phyloP scores from a whole-genome alignment of 2,329 filamentous ascomycete genomes.

The Apiospora aurea region DNA sequence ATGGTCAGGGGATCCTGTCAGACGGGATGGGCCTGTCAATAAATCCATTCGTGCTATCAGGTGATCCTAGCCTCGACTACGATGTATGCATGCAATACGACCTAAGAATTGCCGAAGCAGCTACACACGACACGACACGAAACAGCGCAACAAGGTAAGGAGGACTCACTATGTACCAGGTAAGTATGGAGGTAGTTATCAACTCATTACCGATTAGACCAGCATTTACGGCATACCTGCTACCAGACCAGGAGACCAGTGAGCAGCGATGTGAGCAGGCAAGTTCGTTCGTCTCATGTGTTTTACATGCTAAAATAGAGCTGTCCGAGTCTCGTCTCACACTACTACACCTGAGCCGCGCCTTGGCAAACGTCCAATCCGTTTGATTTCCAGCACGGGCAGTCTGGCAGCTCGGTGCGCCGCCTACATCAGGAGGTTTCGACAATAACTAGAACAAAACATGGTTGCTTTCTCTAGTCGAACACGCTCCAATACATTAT shows the following conservation, averaged over 20 bases:
- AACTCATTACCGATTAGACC: too few relatives aligned
- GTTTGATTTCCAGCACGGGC: neutral
- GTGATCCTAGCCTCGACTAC: conserved; percentile 4
- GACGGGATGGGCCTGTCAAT: conserved; percentile 22
- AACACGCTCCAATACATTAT: neutral
- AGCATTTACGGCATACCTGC: neutral
- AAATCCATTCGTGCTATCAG: conserved; percentile 8
- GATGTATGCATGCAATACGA: conserved; percentile 4
- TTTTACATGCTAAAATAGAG: conserved; percentile 11
- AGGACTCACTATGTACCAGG: neutral
- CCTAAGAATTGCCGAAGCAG: conserved; percentile 7
- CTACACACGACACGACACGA: neutral
- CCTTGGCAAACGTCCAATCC: conserved; percentile 3
- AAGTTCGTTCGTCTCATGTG: conserved; percentile 13
- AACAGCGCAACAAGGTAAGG: neutral
- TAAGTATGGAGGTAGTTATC: too few relatives aligned
- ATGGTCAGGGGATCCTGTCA: conserved; percentile 20
- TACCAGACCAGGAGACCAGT: neutral
- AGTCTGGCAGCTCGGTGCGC: neutral
- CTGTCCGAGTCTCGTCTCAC: conserved; percentile 7
- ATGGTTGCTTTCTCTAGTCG: neutral
- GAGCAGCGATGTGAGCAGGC: neutral
- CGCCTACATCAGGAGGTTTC: neutral
- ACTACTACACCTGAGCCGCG: neutral
- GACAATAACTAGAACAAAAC: conserved; percentile 1